phyloP scores from a whole-genome alignment of 768 basidiomycete genomes.

The Tricholoma matsutake region DNA sequence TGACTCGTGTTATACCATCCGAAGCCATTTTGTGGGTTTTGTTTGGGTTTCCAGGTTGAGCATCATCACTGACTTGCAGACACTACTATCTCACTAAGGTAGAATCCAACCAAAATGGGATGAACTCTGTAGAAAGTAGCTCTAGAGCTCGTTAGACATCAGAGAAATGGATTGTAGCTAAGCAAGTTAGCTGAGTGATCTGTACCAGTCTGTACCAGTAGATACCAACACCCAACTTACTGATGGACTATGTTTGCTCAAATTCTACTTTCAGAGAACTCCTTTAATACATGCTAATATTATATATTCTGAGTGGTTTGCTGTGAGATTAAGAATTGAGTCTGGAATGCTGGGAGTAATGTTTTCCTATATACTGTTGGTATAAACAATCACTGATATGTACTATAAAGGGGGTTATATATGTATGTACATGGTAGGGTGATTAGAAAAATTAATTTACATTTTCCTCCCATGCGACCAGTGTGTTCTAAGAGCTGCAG shows the following conservation, averaged over 20 bases:
- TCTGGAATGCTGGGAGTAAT: neutral
- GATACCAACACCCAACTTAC: too few relatives aligned
- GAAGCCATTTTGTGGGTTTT: too few relatives aligned
- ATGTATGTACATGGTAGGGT: neutral
- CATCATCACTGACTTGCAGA: too few relatives aligned
- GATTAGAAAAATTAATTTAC: too few relatives aligned
- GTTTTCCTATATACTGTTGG: neutral
- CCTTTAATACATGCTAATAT: neutral
- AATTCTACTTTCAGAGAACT: neutral
- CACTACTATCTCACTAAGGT: neutral
- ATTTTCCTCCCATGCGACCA: too few relatives aligned
- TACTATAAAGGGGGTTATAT: neutral
- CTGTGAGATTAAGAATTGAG: neutral
- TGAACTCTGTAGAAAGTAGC: neutral
- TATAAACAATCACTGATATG: neutral
- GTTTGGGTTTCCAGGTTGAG: too few relatives aligned
- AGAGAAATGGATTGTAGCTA: too few relatives aligned
- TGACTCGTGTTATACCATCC: too few relatives aligned
- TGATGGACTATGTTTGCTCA: neutral
- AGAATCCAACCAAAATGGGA: neutral
- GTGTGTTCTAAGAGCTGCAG: too few relatives aligned
- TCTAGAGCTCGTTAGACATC: neutral
- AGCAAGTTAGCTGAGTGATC: too few relatives aligned
- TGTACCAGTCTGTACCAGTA: too few relatives aligned
- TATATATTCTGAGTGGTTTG: neutral